Conservation (phyloP, 257 asterid species). For the Scutellaria minor region DNA sequence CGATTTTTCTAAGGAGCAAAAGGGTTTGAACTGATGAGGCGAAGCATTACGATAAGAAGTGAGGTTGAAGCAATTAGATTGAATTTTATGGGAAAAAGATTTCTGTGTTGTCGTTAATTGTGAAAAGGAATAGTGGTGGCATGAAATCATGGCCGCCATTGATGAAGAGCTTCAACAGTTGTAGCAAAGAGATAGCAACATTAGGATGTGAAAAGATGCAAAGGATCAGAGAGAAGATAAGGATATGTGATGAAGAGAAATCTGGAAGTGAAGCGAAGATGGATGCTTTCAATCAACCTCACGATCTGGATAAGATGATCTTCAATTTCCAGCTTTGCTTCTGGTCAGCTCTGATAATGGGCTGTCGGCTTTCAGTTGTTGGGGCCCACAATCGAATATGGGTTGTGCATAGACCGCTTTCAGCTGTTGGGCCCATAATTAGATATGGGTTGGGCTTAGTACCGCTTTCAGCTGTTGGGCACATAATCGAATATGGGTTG, state of each 20-base stretch:
- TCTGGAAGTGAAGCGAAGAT: constrained; percentile 26
- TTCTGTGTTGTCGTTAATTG: constrained; percentile 39
- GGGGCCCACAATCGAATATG: neutral
- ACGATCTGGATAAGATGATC: constrained; percentile 67
- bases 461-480: too few species aligned
- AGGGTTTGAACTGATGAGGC: constrained; percentile 39
- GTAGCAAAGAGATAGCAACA: constrained; percentile 42
- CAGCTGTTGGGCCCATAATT: too few species aligned
- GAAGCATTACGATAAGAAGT: constrained; percentile 30
- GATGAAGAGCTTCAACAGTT: constrained; percentile 36
- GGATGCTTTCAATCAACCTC: constrained; percentile 56
- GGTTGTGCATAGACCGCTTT: neutral
- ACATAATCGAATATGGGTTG: too few species aligned
- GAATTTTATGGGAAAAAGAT: constrained; percentile 32
- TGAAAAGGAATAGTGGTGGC: constrained; percentile 56
- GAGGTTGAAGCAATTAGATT: constrained; percentile 37
- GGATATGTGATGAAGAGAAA: constrained; percentile 41
- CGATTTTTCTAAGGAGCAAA: constrained; percentile 49
- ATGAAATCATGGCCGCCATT: constrained; percentile 75
- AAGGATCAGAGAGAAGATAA: constrained; percentile 48
- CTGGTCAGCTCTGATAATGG: neutral
- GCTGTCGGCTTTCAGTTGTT: constrained; percentile 1
- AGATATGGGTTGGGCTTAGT: too few species aligned
- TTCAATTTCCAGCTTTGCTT: constrained; percentile 7
- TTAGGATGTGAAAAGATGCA: constrained; percentile 24